Base-by-base conservation (phyloP, 805 yeast genomes). In the Yarrowia sp. region DNA sequence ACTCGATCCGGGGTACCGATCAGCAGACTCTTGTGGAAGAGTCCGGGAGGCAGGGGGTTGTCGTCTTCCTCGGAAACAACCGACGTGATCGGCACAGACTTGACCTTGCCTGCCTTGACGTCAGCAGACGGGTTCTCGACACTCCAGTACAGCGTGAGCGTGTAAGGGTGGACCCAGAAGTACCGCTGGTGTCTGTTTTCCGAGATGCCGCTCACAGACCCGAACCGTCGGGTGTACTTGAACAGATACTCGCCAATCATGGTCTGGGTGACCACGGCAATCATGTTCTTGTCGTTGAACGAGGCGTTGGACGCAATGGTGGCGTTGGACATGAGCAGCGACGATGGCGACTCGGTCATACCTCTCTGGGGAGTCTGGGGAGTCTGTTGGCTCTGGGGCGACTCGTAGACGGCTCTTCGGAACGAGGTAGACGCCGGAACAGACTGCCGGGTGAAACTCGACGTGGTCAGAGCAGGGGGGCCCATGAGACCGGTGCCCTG, bases 131-230 rank as follows among this genome's bases (percentile, higher is more conserved):
- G 98, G 74, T 90, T 91, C 13, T 87, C 82, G 6, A 85, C 83
- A 3, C 94, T 88, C 99, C 99, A 94, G 77, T 91, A 92, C 56
- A 94, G 81, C 0, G 97, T 91, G 80, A 92, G 79, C 9, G 95
- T 89, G 77, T 93, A 93, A 3, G 99, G 98, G 78, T 94, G 97
- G 53, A 95, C 86, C 98, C 98, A 95, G 83, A 94, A 94, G 79
- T 86, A 94, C 71, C 98, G 84, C 74, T 90, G 95, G 75, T 94
- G 99, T 69, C 97, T 85, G 49, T 85, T 84, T 63, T 92, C 95
- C 0, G 94, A 85, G 20, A 91, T 83, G 1, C 89, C 83, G 50
- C 74, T 74, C 9, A 82, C 77, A 44, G 91, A 88, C 61, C 91
- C 81, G 15, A 92, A 89, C 70, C 87, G 86, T 69, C 95, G 86